Evolutionary conservation across 768 basidiomycete species (phyloP), one percentile per base, ranked within the genome.

Genomic region (Gymnopilus dilepis): DNA sequence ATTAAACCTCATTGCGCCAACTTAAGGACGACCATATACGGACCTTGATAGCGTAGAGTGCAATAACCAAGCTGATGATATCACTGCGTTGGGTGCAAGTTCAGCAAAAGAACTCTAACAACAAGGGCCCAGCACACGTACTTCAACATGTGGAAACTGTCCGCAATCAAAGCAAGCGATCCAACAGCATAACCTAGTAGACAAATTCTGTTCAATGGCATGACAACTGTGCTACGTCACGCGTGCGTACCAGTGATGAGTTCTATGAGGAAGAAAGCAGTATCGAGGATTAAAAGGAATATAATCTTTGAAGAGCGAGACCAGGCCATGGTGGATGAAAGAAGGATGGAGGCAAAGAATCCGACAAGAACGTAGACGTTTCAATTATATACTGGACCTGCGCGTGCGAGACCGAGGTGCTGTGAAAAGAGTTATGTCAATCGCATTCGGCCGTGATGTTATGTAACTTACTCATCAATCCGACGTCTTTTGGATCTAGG

Each of bases 141-240:
- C 95, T 98, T 98, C 77, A 98, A 88, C 96, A 97, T 99, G 77
- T 99, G 97, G 75, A 98, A 99, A 66, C 91, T 92, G 78, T 98
- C 97, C 9, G 97, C 97, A 47, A 99, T 89, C 54, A 99, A 89
- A 1, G 96, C 96, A 0, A 98, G 86, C 0, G 95, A 97, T 26
- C 95, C 95, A 56, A 97, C 94, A n/a, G 91, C 87, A 88, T 97
- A 97, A 45, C 96, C 95, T 91, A 55, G 66, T 28, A n/a, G 15
- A 38, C 7, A 11, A 30, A 9, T 28, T 28, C 6, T 28, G 40
- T 17, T 50, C 28, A 50, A 30, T 26, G 26, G 13, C 13, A 24
- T 24, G 13, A 31, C 26, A 26, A 28, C 34, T 55, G 34, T 22
- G 13, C 19, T 41, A 31, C 55, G 28, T 21, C 30, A 42, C 31